Percentiles rank a stretch among this genome's conserved stretches.
phyloP scores from a whole-genome alignment of 225 moss, liverwort and hornwort genomes.

The Sphagnum tenellum region DNA sequence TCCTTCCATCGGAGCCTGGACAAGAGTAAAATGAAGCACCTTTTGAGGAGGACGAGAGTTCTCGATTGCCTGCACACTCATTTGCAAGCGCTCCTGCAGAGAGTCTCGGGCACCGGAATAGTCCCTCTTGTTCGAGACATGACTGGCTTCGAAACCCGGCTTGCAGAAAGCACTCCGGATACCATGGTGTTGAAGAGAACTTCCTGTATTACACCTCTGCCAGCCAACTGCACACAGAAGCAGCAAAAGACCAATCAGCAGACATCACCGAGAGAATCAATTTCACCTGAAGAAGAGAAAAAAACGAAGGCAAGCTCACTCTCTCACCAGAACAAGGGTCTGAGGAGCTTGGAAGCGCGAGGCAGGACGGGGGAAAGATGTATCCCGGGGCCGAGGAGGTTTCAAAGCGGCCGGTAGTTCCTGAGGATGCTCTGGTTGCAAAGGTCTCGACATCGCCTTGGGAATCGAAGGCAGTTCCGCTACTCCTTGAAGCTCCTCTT shows the following conservation, averaged over 20 bases:
- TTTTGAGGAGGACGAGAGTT: constrained; percentile 31
- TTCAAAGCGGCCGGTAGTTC: constrained; percentile 31
- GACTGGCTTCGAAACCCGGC: constrained; percentile 26
- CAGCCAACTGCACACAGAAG: constrained; percentile 22
- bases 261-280: not conserved
- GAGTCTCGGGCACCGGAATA: constrained; percentile 34
- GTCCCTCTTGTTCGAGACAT: constrained; percentile 25
- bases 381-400: constrained; percentile 21
- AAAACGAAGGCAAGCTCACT: not conserved
- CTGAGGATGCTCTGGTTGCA: constrained; percentile 15
- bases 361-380: constrained; percentile 17
- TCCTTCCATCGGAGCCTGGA: no score
- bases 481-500: not conserved
- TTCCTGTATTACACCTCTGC: constrained; percentile 16
- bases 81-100: constrained; percentile 45
- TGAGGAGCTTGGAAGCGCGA: constrained; percentile 28
- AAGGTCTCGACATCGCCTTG: constrained; percentile 31
- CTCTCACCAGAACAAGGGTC: constrained; percentile 43
- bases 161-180: constrained; percentile 49
- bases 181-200: constrained; percentile 29
- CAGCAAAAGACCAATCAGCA: not conserved
- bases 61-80: constrained; percentile 53
- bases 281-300: not conserved
- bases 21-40: constrained; percentile 1
- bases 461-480: constrained; percentile 19